Evolutionary conservation across 2,329 filamentous ascomycete genomes (phyloP).

Genomic region (Monilinia fructicola): DNA sequence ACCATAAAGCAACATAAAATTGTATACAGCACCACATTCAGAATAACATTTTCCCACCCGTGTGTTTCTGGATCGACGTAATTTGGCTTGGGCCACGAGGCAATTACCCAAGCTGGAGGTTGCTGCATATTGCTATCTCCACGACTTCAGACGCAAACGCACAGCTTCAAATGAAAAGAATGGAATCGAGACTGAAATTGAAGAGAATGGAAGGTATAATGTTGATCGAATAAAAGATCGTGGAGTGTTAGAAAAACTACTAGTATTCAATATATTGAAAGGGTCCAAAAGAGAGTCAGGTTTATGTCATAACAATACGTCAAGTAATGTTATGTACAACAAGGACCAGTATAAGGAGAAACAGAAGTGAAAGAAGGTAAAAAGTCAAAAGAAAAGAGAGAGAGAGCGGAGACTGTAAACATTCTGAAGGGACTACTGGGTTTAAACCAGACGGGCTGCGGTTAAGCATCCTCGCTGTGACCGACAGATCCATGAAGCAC

Average conservation of each 20-base stretch:
- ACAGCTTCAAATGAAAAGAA: constrained; percentile 4
- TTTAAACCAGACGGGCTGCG: neutral
- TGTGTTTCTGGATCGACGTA: constrained; percentile 47
- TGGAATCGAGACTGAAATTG: constrained; percentile 1
- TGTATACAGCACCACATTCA: constrained; percentile 44
- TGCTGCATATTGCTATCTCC: constrained; percentile 28
- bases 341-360: neutral
- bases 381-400: neutral
- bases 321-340: constrained; percentile 8
- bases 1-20: constrained; percentile 45
- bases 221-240: constrained; percentile 2
- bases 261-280: constrained; percentile 6
- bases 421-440: neutral
- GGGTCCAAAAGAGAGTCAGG: neutral
- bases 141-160: neutral
- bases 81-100: constrained; percentile 46
- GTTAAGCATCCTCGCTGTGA: constrained; percentile 17
- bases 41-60: constrained; percentile 46
- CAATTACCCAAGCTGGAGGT: constrained; percentile 29
- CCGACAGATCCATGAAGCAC: neutral
- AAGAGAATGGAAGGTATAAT: neutral
- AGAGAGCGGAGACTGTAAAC: neutral
- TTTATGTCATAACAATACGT: constrained; percentile 8
- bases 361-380: neutral
- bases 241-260: neutral